Evolutionary conservation across 2,329 filamentous ascomycete species (phyloP).

Genomic region (Onygenales sp.): DNA sequence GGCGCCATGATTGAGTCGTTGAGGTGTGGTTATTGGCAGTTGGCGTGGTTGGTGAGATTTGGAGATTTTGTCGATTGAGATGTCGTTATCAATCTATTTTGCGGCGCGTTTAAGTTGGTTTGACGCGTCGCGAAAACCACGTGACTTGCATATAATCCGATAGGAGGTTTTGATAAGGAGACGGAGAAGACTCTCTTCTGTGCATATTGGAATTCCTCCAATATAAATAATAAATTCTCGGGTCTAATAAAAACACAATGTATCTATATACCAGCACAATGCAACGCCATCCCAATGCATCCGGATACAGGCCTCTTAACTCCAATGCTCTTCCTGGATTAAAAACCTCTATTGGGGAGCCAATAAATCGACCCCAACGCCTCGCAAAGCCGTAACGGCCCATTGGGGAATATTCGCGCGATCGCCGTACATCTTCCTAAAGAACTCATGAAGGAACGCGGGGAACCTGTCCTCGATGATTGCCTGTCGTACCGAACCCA

Average conservation of each 20-base stretch:
- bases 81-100: background rate
- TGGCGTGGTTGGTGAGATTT: no score
- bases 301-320: background rate
- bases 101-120: background rate
- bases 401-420: conserved; percentile 64
- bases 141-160: background rate
- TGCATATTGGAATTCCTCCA: no score
- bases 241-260: background rate
- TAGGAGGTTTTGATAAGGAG: no score
- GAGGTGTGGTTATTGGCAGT: background rate
- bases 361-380: conserved; percentile 70
- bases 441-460: conserved; percentile 67
- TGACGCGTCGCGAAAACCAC: background rate
- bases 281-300: conserved; percentile 1
- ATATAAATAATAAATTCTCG: no score
- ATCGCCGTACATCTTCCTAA: conserved; percentile 60
- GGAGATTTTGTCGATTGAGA: background rate
- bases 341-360: conserved; percentile 13
- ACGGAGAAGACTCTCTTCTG: no score
- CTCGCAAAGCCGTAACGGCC: conserved; percentile 69
- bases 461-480: conserved; percentile 77
- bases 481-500: conserved; percentile 63
- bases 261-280: background rate
- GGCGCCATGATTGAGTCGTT: background rate
- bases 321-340: background rate